Evolutionary conservation across 805 yeast species (phyloP).

Genomic region (Kodamaea hsintzibuensis): DNA sequence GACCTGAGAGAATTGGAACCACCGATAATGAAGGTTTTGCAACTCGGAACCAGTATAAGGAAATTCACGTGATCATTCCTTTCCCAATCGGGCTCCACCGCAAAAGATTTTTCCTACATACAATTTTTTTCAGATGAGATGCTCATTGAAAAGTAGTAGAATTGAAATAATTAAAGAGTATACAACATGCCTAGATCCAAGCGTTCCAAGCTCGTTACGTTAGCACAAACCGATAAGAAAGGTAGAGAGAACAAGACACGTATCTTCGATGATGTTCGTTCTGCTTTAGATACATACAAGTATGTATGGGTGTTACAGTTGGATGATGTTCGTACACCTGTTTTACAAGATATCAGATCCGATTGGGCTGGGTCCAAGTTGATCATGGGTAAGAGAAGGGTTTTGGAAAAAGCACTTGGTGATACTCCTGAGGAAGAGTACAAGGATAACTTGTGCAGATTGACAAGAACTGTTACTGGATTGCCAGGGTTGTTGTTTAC

Average conservation of each 20-base stretch:
- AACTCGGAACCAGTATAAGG: background rate
- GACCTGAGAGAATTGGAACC: background rate
- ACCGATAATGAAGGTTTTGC: constrained; percentile 2
- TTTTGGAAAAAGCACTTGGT: constrained; percentile 90
- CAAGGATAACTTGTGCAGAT: constrained; percentile 74
- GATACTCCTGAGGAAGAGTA: constrained; percentile 86
- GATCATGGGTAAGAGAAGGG: constrained; percentile 89
- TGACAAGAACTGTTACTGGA: constrained; percentile 67
- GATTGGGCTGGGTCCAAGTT: constrained; percentile 93
- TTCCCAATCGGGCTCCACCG: background rate
- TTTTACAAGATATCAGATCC: constrained; percentile 85
- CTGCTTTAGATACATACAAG: constrained; percentile 71
- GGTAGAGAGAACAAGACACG: constrained; percentile 91
- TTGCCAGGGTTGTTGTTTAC: constrained; percentile 89
- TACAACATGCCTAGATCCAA: constrained; percentile 88
- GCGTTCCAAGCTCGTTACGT: constrained; percentile 92
- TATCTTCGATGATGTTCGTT: constrained; percentile 87
- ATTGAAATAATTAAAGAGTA: background rate
- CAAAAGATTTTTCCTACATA: background rate
- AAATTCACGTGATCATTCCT: background rate
- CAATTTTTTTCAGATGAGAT: constrained; percentile 24
- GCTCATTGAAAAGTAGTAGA: constrained; percentile 7
- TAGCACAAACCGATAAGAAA: constrained; percentile 95
- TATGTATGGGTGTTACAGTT: constrained; percentile 84
- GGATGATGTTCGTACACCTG: constrained; percentile 94